Base-by-base conservation (phyloP, 2,329 filamentous ascomycete genomes). In the Sporothrix pseudoabietina region DNA sequence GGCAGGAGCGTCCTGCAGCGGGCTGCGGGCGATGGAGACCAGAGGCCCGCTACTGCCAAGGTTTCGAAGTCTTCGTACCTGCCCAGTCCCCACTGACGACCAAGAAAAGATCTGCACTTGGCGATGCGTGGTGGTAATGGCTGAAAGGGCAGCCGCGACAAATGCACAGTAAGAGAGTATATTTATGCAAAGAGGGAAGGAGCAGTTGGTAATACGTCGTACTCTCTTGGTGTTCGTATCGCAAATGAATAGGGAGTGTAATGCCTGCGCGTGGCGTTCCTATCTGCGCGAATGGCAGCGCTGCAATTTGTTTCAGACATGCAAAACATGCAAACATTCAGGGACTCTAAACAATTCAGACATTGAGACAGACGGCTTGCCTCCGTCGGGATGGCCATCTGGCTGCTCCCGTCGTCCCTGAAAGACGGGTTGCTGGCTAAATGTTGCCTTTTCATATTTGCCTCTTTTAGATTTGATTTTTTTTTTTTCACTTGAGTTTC, bases 41-140 rank as follows among this genome's bases (percentile, higher is more conserved):
- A 41, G 63, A 49, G 63, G 65, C 44, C 65, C 65, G 44, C 65
- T 68, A 32, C 65, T 52, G 65, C 65, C 65, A 44, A 68, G 65
- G 65, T 68, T 68, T 68, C 44, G 30, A 32, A 35, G 26, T 54
- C 47, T 26, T 54, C 30, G 44, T 57, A 41, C 68, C 52, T 44
- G 52, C 49, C 49, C 68, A 70, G 49, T 70, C 52, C 26, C 68
- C 68, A 70, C 68, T 14, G 68, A 10, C 44, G 68, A 55, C 52
- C 52, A 59, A 55, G 66, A 69, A 55, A 69, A 12, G 49, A 69
- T 41, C 30, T 69, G 52, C 49, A 14, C 52, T 70, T 69, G 65
- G 65, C 65, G 30, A 39, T 39, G 65, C 30, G 61, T 65, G 65
- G 65, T 54, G 65, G 66, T 22, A 14, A 54, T 54, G 65, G 61